Percentiles rank a stretch among this genome's conserved stretches.
Conservation (phyloP, 2,329 filamentous ascomycete species). For the Orbilia oligospora region DNA sequence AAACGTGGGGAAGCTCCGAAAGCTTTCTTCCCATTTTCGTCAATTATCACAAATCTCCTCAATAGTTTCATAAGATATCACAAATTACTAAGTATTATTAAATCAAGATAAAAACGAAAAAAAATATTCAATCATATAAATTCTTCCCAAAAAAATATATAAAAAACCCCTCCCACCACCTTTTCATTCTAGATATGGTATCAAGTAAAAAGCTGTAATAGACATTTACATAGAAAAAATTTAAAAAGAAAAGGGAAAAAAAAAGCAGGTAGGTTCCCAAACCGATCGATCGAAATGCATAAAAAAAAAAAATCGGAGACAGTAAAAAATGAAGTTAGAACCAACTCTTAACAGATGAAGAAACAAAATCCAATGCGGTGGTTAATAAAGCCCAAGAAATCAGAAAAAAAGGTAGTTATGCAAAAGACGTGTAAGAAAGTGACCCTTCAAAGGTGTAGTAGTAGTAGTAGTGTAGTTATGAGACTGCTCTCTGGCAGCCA, state of each 20-base stretch:
- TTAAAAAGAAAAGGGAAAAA: no score
- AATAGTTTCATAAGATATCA: no score
- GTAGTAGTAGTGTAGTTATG: not conserved
- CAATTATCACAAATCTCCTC: no score
- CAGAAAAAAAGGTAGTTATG: not conserved
- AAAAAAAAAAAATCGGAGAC: no score
- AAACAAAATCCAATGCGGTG: not conserved
- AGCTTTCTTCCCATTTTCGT: not conserved
- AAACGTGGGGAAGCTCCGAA: constrained; percentile 34
- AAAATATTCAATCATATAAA: not conserved
- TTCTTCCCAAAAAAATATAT: not conserved
- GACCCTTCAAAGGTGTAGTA: not conserved
- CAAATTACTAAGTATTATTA: no score
- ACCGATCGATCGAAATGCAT: not conserved
- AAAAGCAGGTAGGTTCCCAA: not conserved
- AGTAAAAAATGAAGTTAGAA: not conserved
- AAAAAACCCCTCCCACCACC: not conserved
- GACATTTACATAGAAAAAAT: not conserved
- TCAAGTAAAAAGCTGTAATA: constrained; percentile 5
- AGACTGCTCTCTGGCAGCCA: not conserved
- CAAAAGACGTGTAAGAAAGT: not conserved
- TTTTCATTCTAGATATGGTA: constrained; percentile 32
- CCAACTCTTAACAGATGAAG: not conserved
- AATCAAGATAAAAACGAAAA: no score
- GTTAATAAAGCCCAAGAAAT: not conserved